Base-by-base conservation (phyloP, 257 asterid species). In the Cruciata laevipes region DNA sequence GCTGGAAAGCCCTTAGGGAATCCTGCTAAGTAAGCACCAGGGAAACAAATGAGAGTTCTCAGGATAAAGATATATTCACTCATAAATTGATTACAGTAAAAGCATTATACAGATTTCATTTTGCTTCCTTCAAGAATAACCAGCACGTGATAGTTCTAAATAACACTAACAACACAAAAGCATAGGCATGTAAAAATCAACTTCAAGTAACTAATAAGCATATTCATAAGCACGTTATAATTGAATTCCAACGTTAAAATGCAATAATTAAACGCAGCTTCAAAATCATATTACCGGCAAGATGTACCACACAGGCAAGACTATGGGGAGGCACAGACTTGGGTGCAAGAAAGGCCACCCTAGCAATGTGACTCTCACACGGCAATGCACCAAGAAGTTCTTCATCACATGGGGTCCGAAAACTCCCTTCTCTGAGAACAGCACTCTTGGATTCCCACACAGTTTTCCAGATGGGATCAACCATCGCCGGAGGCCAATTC, bases 241-340 rank as follows among this genome's bases (percentile, higher is more conserved):
- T 21, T 9, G 14, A 14, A 24, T 66, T 11, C 14, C 24, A 4
- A 61, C 44, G 56, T 4, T 47, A 33, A 0, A 63, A 30, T 27
- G 4, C 20, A 72, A 23, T n/a, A 20, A 57, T 2, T 51, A 24
- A 53, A 73, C 11, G 55, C 55, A 65, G 32, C 49, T 5, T 49
- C 31, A 18, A 33, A 59, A 65, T 58, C 37, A 32, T 62, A 51
- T 38, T 80, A 93, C 99, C 99, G 68, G 99, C 99, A 73, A 93
- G 99, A 79, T 90, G 99, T 81, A 93, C 91, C 71, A 93, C 99
- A 80, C 99, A 93, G 31, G 99, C 84, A 88, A 83, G 79, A 71
- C 78, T 88, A 8, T 86, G 84, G 0, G 95, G 82, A 12, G 83
- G 79, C 42, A 71, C 82, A 49, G 6, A 83, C 69, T 84, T 93